Evolutionary conservation across 1,139 yeast species (phyloP), one percentile per base, ranked within the genome.

Genomic region (Diutina sp.): DNA sequence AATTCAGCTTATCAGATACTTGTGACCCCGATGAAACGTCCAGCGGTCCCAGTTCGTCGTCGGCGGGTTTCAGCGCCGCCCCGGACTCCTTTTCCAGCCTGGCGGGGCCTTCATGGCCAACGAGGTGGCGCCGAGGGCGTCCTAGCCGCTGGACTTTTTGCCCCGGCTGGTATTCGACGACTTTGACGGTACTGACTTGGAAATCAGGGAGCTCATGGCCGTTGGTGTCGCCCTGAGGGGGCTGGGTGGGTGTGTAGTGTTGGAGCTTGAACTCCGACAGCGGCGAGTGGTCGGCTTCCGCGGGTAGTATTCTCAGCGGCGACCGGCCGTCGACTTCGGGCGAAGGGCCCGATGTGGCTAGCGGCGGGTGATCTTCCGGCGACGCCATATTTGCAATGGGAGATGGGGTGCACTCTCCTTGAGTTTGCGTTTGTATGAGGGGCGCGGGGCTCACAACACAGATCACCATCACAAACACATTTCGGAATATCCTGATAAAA

Each of bases 21-120:
- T 79, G 65, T 2, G 78, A 74, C 0, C 79, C 79, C 0, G 78
- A 77, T 0, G 79, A 21, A 21, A 21, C 79, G 57, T 68, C 73
- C 0, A 75, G 62, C 0, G 79, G 79, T 41, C 25, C 25, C 25
- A 65, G 63, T 28, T 66, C 62, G 60, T 75, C 78, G 16, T 74
- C 64, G 28, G 78, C 61, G 57, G 75, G 74, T 60, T 68, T 68
- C 55, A 76, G 69, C 45, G 72, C 62, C 35, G 71, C 65, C 11
- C 78, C 65, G 55, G 70, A 69, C 46, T 67, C 21, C 16, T 28
- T 47, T 14, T 47, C 47, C 30, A 14, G 30, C 18, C 28, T 38
- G 38, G 28, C 25, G 12, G 16, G 2, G 21, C 12, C 41, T 2
- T 16, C 55, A 38, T 6, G 21, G 11, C 4, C 35, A 18, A n/a